Base-by-base conservation (phyloP, 352 stramenopile species). In the Pythium angustatum region DNA sequence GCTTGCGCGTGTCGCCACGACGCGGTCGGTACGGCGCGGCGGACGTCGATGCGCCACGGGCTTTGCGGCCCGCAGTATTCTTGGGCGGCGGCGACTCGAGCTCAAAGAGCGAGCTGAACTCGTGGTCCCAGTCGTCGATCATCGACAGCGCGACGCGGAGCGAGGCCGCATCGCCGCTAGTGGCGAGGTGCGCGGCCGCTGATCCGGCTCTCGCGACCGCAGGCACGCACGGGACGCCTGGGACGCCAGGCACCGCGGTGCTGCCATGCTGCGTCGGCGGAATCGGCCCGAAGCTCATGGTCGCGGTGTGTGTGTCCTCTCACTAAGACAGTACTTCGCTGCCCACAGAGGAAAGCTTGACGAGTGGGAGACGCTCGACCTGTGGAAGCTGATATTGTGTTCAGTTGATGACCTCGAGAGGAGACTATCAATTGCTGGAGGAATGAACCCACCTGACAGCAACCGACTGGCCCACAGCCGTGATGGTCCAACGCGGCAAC, bases 41-140 rank as follows among this genome's bases (percentile, higher is more conserved):
- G 2, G 34, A 26, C 0, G 26, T 19, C 26, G 11, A 5, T 3
- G 36, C 36, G 36, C 36, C 11, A 15, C 7, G 19, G 2, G 48
- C 30, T 19, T 34, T 36, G 26, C 52, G 22, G 14, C 9, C 22
- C 5, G 21, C 12, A n/a, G 40, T 15, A 5, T 45, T n/a, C n/a
- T 5, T 26, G 40, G 19, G 4, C 17, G 40, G 3, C 4, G 27
- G 30, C 30, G 15, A 24, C 24, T 64, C 47, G 17, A 64, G 57
- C 22, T 41, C 47, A n/a, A 64, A 64, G 6, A 64, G 57, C 57
- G 57, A 49, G 44, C 34, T 50, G 27, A 64, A 64, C 34, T 64
- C 57, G 47, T 34, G 27, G 45, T 64, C 57, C 57, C 57, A 64
- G 47, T 64, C 57, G 26, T 64, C 57, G 33, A 64, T 57, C 41